Base-by-base conservation (phyloP, 108 stramenopile genomes). In the Cyclotella cryptica region DNA sequence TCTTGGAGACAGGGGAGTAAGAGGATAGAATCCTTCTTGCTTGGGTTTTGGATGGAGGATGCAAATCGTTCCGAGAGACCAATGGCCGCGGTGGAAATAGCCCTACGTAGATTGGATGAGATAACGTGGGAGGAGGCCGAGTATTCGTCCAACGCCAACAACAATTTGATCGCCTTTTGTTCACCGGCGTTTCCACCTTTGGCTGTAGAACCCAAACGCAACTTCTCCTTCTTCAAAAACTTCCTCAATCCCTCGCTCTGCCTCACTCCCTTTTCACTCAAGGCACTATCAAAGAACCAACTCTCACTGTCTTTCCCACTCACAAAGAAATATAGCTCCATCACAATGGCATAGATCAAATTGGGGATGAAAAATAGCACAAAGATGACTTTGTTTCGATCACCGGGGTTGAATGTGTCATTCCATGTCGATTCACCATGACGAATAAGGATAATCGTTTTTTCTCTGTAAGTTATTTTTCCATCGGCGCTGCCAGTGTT, bases 401-500 rank as follows among this genome's bases (percentile, higher is more conserved):
- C 90, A 22, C 96, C 93, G 70, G 91, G 84, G 75, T 96, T 96
- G 81, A 96, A 96, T n/a, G 92, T 93, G 49, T 96, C 92, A 70
- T 96, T 96, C 95, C 95, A 96, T 18, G 89, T 90, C 18, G 86
- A 91, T 72, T 92, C 95, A 22, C 95, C 95, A 53, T 96, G 95
- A 7, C 95, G 89, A 9, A 96, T 80, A 49, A 96, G 87, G 28
- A 96, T 86, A 40, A 96, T 73, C 0, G 90, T 93, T 65, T 96
- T 96, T 24, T 75, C 84, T 45, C 84, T 79, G 39, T 88, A 88
- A 46, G 88, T 74, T 30, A 22, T 72, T 4, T 79, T 51, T 39
- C 44, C 35, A 35, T 35, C 35, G 35, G 35, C 6, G 35, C 35
- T 6, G 35, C 6, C 4, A 35, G n/a, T 61, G 35, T 52, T 47